phyloP scores from a whole-genome alignment of 139 green algal genomes.

The Picochlorum sp. region DNA sequence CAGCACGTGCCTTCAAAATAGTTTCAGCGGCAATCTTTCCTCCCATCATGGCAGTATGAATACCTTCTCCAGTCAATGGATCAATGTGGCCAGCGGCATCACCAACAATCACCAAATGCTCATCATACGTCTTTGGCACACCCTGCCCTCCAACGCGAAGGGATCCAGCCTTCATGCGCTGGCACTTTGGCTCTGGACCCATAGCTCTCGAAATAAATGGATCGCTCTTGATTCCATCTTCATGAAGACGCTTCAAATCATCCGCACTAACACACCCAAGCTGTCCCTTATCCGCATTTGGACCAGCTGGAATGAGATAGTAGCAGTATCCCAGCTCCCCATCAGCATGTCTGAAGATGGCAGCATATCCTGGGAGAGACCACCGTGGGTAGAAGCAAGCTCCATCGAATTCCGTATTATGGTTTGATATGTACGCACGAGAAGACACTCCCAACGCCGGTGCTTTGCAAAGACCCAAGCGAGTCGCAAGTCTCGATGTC shows the following conservation, averaged over 20 bases:
- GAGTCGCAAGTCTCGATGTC: constrained; percentile 74
- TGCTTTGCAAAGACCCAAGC: constrained; percentile 83
- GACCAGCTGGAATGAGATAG: constrained; percentile 83
- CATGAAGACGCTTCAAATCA: constrained; percentile 74
- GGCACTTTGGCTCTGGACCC: constrained; percentile 78
- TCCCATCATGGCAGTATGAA: constrained; percentile 92
- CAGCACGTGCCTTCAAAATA: constrained; percentile 58
- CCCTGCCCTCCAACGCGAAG: constrained; percentile 67
- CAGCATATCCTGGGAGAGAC: constrained; percentile 71
- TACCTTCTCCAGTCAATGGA: constrained; percentile 69
- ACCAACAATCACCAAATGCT: constrained; percentile 83
- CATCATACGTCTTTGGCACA: constrained; percentile 52
- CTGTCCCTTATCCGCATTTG: constrained; percentile 41
- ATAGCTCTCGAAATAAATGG: constrained; percentile 62
- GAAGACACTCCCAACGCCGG: constrained; percentile 64
- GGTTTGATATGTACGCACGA: constrained; percentile 75
- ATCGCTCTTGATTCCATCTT: constrained; percentile 80
- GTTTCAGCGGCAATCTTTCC: constrained; percentile 74
- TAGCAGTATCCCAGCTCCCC: constrained; percentile 93
- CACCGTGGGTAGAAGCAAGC: constrained; percentile 61
- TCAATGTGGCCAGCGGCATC: constrained; percentile 88
- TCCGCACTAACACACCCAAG: constrained; percentile 68
- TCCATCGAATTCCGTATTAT: constrained; percentile 89
- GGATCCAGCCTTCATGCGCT: constrained; percentile 77
- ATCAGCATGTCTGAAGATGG: constrained; percentile 76